Percentiles rank a stretch among this genome's conserved stretches.
Evolutionary conservation across 768 basidiomycete species (phyloP).

Genomic region (Rhizopogon rudus): DNA sequence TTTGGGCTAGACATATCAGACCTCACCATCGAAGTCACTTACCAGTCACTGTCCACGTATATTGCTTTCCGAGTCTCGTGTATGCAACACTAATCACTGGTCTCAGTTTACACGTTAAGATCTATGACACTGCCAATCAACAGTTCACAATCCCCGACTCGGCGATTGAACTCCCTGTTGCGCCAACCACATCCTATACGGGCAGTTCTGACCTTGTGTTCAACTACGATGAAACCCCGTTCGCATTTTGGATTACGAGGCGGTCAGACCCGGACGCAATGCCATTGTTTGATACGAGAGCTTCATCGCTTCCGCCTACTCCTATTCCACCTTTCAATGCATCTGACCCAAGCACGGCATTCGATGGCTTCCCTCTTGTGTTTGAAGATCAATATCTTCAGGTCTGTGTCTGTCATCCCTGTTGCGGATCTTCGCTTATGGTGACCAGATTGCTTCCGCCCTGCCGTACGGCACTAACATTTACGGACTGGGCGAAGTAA

Average conservation of each 20-base stretch:
- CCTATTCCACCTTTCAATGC: constrained; percentile 52
- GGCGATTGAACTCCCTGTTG: constrained; percentile 38
- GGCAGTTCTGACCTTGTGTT: constrained; percentile 60
- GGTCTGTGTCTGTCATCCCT: constrained; percentile 23
- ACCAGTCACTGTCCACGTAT: constrained; percentile 51
- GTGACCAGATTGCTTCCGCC: constrained; percentile 51
- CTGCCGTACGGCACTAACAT: constrained; percentile 65
- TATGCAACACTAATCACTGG: background rate
- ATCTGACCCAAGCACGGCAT: constrained; percentile 45
- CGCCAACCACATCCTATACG: constrained; percentile 29
- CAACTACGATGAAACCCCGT: constrained; percentile 58
- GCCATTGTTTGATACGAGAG: constrained; percentile 69
- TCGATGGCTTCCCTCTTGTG: constrained; percentile 65
- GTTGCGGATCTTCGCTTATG: background rate
- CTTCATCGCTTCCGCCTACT: constrained; percentile 52
- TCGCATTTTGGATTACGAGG: constrained; percentile 78
- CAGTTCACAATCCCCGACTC: constrained; percentile 65
- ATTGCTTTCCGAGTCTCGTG: constrained; percentile 3
- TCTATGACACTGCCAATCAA: constrained; percentile 51
- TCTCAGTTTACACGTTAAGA: constrained; percentile 59
- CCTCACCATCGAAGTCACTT: constrained; percentile 62
- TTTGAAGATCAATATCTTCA: constrained; percentile 81
- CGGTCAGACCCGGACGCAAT: constrained; percentile 46
- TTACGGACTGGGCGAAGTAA: constrained; percentile 72
- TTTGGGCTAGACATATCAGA: constrained; percentile 56